Evolutionary conservation across 2,329 filamentous ascomycete species (phyloP).

Genomic region (Trichoderma hamatum): DNA sequence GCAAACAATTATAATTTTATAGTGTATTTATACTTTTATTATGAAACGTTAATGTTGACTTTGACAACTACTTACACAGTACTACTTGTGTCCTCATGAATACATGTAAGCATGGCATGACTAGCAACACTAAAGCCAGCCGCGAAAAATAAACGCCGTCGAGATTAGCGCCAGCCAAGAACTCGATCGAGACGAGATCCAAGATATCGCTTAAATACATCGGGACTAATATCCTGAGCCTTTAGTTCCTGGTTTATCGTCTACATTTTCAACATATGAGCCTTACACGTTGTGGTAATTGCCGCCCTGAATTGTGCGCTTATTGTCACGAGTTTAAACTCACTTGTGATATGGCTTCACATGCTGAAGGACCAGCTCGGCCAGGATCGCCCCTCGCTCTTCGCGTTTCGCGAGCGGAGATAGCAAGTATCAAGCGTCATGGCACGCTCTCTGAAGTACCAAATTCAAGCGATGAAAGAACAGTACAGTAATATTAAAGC

Average conservation of each 20-base stretch:
- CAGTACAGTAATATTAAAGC: no score
- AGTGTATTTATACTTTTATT: no score
- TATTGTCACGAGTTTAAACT: not conserved
- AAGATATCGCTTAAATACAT: not conserved
- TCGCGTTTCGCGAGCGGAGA: not conserved
- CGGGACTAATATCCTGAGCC: not conserved
- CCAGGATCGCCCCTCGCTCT: not conserved
- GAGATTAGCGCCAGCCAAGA: not conserved
- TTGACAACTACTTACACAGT: not conserved
- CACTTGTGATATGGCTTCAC: not conserved
- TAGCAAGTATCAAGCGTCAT: no score
- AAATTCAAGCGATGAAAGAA: no score
- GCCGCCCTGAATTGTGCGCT: not conserved
- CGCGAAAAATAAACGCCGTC: not conserved
- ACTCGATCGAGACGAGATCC: not conserved
- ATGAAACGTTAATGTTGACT: not conserved
- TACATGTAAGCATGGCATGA: not conserved
- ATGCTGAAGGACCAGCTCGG: not conserved
- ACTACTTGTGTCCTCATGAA: not conserved
- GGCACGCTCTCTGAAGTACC: no score
- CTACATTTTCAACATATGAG: not conserved
- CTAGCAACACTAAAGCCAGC: not conserved
- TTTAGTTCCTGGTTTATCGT: not conserved
- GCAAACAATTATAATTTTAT: not conserved
- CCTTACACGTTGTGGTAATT: no score